Evolutionary conservation across 352 stramenopile genomes (phyloP), one percentile per base, ranked within the genome.

Genomic region (Saprolegnia diclina): DNA sequence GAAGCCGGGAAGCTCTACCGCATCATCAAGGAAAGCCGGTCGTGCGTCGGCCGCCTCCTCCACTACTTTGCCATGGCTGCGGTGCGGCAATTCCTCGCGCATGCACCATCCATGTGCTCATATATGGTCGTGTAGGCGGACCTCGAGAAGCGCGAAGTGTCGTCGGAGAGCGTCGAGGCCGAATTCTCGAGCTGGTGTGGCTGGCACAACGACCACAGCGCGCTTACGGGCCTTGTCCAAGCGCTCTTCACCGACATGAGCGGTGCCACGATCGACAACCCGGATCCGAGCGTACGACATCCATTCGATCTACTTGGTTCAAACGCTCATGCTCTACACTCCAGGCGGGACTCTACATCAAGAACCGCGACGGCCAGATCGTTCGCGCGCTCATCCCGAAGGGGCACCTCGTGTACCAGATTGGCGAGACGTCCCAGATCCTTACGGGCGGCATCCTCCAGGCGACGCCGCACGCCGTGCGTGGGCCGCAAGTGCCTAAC

Each of bases 151-250:
- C 82, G 87, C 55, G 65, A 77, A 38, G 22, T 35, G 19, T 45
- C 76, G 21, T 78, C 81, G 0, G 66, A 54, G 56, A 80, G 78
- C 29, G 75, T 85, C 10, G 85, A 89, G 55, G 78, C 82, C 35
- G 81, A 88, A 24, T 98, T 97, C 73, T 96, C 91, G 22, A 79
- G 78, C 69, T 99, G 96, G 96, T 99, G 96, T 77, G 95, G 96
- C 64, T 98, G 95, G 95, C 96, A 99, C 79, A 98, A 98, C 63
- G 96, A 98, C 79, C 91, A 97, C 76, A 94, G 96, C 56, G 96
- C 89, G 26, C 76, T 99, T 29, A 99, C 96, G 37, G 95, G 92
- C 9, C 81, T 98, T 5, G 80, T 98, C 24, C 92, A 96, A 59
- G 92, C 90, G 53, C 89, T 97, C 73, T 96, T 95, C 76, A 87